These are phyloP conservation scores for Rhodotorula sp. DNA, from an alignment of 1,284 basidiomycete species.

Conservation along the genomic window DNA sequence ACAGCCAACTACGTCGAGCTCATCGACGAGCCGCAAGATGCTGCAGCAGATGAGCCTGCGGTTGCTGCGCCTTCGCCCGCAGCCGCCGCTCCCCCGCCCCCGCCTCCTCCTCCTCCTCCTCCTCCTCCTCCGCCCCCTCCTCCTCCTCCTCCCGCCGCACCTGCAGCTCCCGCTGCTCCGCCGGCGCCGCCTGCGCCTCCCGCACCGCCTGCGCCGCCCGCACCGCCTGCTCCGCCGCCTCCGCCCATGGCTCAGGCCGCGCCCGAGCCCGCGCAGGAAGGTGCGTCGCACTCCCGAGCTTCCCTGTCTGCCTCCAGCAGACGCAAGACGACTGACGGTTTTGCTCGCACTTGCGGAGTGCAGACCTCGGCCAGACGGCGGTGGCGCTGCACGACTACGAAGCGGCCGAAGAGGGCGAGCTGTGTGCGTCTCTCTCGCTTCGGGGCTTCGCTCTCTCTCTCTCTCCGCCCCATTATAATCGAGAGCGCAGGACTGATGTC, in stretches of 20 bases:
- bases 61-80: background rate
- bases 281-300: background rate
- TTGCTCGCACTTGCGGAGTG: background rate
- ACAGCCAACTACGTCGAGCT: conserved; percentile 79
- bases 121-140: conserved; percentile 30
- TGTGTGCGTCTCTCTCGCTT: conserved; percentile 51
- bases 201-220: conserved; percentile 45
- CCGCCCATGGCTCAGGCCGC: conserved; percentile 54
- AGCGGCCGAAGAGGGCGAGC: conserved; percentile 83
- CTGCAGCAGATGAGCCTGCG: conserved; percentile 50
- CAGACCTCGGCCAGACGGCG: conserved; percentile 59
- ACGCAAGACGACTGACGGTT: background rate
- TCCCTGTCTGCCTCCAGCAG: background rate
- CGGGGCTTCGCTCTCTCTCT: background rate
- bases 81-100: conserved; percentile 43
- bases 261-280: conserved; percentile 44
- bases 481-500: background rate
- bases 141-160: conserved; percentile 45
- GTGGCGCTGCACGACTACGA: conserved; percentile 79
- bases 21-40: conserved; percentile 55
- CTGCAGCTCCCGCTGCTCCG: conserved; percentile 37
- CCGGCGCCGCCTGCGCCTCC: conserved; percentile 35
- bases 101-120: conserved; percentile 38
- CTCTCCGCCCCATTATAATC: background rate
- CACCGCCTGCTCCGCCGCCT: conserved; percentile 54